A percentile compares a stretch with the other conserved stretches of the same genome.
Conservation (phyloP, 2,329 filamentous ascomycete genomes). For the Stagonosporopsis chrysanthemi region DNA sequence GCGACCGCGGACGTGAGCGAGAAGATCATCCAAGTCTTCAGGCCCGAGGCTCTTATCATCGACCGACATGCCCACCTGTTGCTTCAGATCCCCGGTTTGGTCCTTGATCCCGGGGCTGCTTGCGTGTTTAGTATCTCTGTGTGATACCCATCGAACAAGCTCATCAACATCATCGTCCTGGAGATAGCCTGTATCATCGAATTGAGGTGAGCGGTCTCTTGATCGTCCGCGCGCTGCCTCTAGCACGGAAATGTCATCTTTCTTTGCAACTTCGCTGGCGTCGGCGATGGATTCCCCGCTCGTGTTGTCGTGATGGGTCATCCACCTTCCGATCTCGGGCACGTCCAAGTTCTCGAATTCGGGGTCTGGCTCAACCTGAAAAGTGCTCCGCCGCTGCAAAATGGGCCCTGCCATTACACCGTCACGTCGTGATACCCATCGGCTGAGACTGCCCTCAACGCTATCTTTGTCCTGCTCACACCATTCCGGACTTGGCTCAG, state of each 20-base stretch:
- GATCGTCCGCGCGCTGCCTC: conserved; percentile 11
- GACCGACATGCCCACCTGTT: conserved; percentile 28
- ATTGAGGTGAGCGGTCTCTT: conserved; percentile 11
- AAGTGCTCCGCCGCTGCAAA: conserved; percentile 16
- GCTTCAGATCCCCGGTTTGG: conserved; percentile 2
- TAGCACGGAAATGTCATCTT: conserved; percentile 9
- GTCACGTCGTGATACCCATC: conserved; percentile 45
- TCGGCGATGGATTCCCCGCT: conserved; percentile 34
- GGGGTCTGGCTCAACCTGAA: conserved; percentile 17
- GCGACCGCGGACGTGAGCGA: conserved; percentile 11
- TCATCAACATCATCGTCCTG: conserved; percentile 20
- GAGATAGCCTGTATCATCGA: conserved; percentile 1
- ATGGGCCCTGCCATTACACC: conserved; percentile 33
- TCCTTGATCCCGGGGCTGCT: conserved; percentile 7
- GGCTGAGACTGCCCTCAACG: conserved; percentile 40
- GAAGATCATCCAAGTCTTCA: conserved; percentile 20
- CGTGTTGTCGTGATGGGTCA: conserved; percentile 31
- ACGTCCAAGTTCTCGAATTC: conserved; percentile 31
- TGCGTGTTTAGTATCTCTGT: conserved; percentile 13
- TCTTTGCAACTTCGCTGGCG: conserved; percentile 2
- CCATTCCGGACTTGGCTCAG: conserved; percentile 26
- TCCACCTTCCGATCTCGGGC: conserved; percentile 32
- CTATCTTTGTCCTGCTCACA: conserved; percentile 38
- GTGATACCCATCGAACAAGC: conserved; percentile 20
- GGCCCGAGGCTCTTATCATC: conserved; percentile 25